Evolutionary conservation across 169 alveolate genomes (phyloP).

Genomic region (Eimeria sp.): DNA sequence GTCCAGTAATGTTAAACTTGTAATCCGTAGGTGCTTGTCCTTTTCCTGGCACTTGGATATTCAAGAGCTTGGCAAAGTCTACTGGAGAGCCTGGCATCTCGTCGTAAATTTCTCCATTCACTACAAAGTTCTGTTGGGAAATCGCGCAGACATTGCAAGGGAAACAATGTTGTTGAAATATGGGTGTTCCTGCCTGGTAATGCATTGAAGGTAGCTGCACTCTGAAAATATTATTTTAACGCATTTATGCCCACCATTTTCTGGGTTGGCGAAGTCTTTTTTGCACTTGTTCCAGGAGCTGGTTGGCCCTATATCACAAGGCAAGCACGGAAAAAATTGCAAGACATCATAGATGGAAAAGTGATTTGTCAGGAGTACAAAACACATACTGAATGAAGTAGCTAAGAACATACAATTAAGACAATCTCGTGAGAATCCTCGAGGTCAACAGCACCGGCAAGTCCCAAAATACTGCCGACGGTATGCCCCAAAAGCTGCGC

Average conservation of each 20-base stretch:
- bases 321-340: not conserved
- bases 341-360: not conserved
- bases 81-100: constrained; percentile 27
- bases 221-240: not conserved
- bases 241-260: not conserved
- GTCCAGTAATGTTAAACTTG: constrained; percentile 52
- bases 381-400: not conserved
- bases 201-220: not conserved
- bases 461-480: constrained; percentile 36
- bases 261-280: not conserved
- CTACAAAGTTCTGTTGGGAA: constrained; percentile 58
- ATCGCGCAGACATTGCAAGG: not conserved
- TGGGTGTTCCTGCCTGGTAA: not conserved
- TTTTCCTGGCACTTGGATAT: constrained; percentile 56
- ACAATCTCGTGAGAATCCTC: constrained; percentile 23
- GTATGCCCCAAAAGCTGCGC: constrained; percentile 70
- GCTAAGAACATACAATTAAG: constrained; percentile 15
- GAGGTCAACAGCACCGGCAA: constrained; percentile 42
- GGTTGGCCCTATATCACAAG: constrained; percentile 50
- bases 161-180: not conserved
- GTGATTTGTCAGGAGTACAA: not conserved
- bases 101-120: constrained; percentile 44
- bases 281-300: constrained; percentile 31
- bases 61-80: constrained; percentile 48
- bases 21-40: constrained; percentile 37